These are phyloP conservation scores for Erigeron philadelphicus DNA, from an alignment of 140 eudicot species.

Conservation along the genomic window DNA sequence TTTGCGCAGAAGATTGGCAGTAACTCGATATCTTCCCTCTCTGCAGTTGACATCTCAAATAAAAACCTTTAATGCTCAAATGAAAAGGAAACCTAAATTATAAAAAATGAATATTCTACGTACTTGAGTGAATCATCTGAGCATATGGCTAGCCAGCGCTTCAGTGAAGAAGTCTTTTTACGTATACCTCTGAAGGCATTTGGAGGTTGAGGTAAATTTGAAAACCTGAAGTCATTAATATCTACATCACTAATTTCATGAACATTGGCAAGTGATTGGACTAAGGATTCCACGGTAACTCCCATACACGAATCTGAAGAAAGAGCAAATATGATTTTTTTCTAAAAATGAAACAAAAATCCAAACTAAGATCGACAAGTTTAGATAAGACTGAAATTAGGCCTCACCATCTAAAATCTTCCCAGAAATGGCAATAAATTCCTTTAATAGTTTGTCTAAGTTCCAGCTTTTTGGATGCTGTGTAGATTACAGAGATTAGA, in stretches of 20 bases:
- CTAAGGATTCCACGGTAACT: constrained; percentile 55
- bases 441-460: constrained; percentile 57
- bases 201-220: constrained; percentile 72
- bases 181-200: constrained; percentile 84
- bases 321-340: constrained; percentile 12
- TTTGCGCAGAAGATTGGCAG: constrained; percentile 71
- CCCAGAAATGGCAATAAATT: constrained; percentile 53
- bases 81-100: constrained; percentile 1
- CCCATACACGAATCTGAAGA: constrained; percentile 55
- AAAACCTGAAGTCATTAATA: constrained; percentile 44
- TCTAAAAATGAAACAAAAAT: not conserved
- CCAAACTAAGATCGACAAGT: not conserved
- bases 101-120: constrained; percentile 18
- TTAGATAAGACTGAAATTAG: not conserved
- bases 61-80: not conserved
- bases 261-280: constrained; percentile 54
- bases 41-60: constrained; percentile 33
- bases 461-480: constrained; percentile 88
- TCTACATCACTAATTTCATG: constrained; percentile 38
- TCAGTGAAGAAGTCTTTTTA: constrained; percentile 64
- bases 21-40: constrained; percentile 62
- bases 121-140: constrained; percentile 76
- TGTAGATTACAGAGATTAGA: constrained; percentile 7
- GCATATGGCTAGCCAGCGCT: constrained; percentile 87
- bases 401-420: constrained; percentile 63